Evolutionary conservation across 495 filamentous ascomycete species (phyloP).

Genomic region (Lentithecium fluviatile): DNA sequence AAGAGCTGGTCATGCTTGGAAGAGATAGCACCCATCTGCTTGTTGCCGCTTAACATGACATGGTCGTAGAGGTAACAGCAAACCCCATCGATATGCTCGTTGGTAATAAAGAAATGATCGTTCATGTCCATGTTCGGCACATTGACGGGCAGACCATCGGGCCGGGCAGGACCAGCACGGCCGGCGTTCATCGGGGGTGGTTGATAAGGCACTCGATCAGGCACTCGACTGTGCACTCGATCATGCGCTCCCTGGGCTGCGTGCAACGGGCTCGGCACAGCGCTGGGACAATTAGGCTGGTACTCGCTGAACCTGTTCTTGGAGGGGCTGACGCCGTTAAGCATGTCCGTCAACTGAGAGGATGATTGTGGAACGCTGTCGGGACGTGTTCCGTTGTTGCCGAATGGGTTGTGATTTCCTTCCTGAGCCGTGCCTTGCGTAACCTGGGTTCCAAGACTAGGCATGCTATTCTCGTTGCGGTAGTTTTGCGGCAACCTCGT

Average conservation of each 20-base stretch:
- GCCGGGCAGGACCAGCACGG: neutral
- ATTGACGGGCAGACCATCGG: too few relatives aligned
- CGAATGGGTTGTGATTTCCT: too few relatives aligned
- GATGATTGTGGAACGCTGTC: conserved; percentile 1
- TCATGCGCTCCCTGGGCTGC: too few relatives aligned
- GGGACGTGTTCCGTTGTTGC: neutral
- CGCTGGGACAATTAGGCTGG: conserved; percentile 23
- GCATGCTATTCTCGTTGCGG: too few relatives aligned
- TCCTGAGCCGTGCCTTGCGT: too few relatives aligned
- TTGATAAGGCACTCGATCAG: neutral
- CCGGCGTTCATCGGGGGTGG: neutral
- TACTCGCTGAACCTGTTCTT: conserved; percentile 17
- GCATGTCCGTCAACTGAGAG: conserved; percentile 20
- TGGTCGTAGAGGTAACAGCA: conserved; percentile 14
- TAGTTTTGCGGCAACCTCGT: too few relatives aligned
- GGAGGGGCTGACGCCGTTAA: conserved; percentile 7
- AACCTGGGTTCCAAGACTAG: too few relatives aligned
- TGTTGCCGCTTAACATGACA: neutral
- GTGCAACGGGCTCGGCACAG: conserved; percentile 35
- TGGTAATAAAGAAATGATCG: conserved; percentile 32
- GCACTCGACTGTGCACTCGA: too few relatives aligned
- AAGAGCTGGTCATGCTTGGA: conserved; percentile 19
- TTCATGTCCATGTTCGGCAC: conserved; percentile 19
- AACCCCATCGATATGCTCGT: conserved; percentile 34
- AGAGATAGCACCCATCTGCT: neutral